Percentiles rank a stretch among this genome's conserved stretches.
These are phyloP conservation scores for Boechera retrofracta DNA, from an alignment of 345 rosid genomes.

Conservation along the genomic window DNA sequence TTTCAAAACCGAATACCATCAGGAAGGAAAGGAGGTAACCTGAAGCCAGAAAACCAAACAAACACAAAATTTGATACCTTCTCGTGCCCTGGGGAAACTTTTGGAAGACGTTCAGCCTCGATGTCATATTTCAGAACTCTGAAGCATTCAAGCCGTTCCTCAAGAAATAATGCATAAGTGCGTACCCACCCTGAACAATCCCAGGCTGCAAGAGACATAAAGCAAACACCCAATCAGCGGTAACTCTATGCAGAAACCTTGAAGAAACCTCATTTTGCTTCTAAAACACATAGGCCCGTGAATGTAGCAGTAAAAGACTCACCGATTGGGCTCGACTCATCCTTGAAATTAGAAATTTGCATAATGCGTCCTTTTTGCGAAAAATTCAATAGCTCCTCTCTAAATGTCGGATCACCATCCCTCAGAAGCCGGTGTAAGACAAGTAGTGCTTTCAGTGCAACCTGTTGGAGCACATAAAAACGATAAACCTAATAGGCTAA, in stretches of 20 bases:
- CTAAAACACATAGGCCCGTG: constrained; percentile 4
- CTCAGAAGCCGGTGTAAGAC: constrained; percentile 79
- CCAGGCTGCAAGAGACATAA: constrained; percentile 65
- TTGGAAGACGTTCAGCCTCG: constrained; percentile 83
- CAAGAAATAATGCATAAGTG: constrained; percentile 79
- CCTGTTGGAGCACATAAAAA: constrained; percentile 49
- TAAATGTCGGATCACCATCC: constrained; percentile 88
- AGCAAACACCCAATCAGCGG: constrained; percentile 18
- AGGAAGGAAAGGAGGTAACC: background rate
- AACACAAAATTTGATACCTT: constrained; percentile 51
- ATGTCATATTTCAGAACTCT: constrained; percentile 80
- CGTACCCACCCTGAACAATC: constrained; percentile 97
- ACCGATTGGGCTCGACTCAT: constrained; percentile 86
- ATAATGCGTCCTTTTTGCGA: constrained; percentile 72
- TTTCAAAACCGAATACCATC: constrained; percentile 17
- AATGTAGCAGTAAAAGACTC: constrained; percentile 14
- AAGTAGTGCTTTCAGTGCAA: constrained; percentile 79
- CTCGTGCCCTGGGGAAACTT: constrained; percentile 69
- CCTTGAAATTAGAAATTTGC: constrained; percentile 84
- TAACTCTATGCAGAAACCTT: constrained; percentile 28
- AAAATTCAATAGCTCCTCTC: constrained; percentile 73
- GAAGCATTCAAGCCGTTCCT: constrained; percentile 87
- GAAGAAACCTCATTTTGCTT: constrained; percentile 12
- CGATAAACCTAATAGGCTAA: background rate
- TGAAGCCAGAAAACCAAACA: constrained; percentile 22